Conservation (phyloP, 2,329 filamentous ascomycete species). For the Colletotrichum phormii region DNA sequence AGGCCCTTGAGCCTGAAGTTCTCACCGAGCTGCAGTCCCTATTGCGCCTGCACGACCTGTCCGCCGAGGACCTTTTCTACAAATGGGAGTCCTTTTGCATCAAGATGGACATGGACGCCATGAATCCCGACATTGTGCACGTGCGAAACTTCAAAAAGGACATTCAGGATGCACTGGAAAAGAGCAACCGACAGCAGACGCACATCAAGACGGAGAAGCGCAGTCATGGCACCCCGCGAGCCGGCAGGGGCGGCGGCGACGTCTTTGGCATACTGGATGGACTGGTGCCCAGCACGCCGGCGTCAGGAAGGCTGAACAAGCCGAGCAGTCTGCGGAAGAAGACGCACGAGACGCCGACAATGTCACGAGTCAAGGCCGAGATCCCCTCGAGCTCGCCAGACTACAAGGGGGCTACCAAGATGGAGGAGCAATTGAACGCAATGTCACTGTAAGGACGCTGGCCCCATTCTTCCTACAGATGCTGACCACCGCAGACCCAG, state of each 20-base stretch:
- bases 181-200: slow-evolving; percentile 72
- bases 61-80: slow-evolving; percentile 90
- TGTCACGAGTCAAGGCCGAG: slow-evolving; percentile 58
- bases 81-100: slow-evolving; percentile 99
- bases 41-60: slow-evolving; percentile 83
- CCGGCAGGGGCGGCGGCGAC: slow-evolving; percentile 69
- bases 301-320: slow-evolving; percentile 43
- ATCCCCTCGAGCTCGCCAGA: slow-evolving; percentile 58
- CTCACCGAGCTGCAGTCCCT: slow-evolving; percentile 86
- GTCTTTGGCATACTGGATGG: slow-evolving; percentile 88
- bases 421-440: slow-evolving; percentile 54
- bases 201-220: slow-evolving; percentile 74
- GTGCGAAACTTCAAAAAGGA: slow-evolving; percentile 86
- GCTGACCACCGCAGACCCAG: slow-evolving; percentile 55
- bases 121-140: slow-evolving; percentile 75
- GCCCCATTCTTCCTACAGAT: not conserved
- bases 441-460: slow-evolving; percentile 50
- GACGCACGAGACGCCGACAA: slow-evolving; percentile 58
- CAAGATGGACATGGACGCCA: slow-evolving; percentile 88
- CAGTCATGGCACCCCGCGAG: slow-evolving; percentile 71
- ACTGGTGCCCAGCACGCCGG: slow-evolving; percentile 73
- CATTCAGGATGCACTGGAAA: slow-evolving; percentile 85
- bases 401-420: slow-evolving; percentile 52
- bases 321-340: slow-evolving; percentile 48
- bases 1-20: slow-evolving; percentile 80